Base-by-base conservation (phyloP, 805 yeast genomes). In the Ogataea saltuana region DNA sequence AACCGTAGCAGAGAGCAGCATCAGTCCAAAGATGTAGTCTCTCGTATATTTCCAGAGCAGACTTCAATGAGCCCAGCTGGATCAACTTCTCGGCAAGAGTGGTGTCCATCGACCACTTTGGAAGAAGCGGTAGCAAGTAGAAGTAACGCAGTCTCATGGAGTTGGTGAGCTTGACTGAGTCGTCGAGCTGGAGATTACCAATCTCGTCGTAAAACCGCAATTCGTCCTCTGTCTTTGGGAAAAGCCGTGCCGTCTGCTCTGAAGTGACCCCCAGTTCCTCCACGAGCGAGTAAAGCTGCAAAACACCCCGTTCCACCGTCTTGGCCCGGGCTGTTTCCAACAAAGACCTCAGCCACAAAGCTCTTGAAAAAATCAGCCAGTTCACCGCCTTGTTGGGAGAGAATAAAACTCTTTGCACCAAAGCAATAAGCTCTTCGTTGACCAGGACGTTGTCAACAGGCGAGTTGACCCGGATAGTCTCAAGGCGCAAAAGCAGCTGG, bases 281-380 rank as follows among this genome's bases (percentile, higher is more conserved):
- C 20, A 90, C 93, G 32, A 93, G 69, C 3, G 95, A 83, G 42
- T 90, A 91, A 83, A 93, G 82, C 65, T 93, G 99, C 39, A 93
- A 70, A 4, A 90, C 81, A 39, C 98, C 98, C 61, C 99, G 76
- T 66, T 93, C 98, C 18, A 91, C 83, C 1, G 97, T 91, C 59
- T 85, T 82, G 1, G 95, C 80, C 51, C 81, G 82, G 38, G 75
- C 73, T 0, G 96, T 78, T 61, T 93, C 99, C 27, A 90, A 69
- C 16, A 86, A 55, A 6, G 97, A 88, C 61, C 98, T 78, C 57
- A 84, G 86, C 97, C 97, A 93, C 33, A 93, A 68, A 0, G 95
- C 85, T 49, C 90, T 73, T 2, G 90, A 79, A 56, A 82, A 88
- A 3, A 91, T 62, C 1, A 85, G 66, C 89, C 96, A 89, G 61